Percentiles rank a stretch among this genome's conserved stretches.
Evolutionary conservation across 805 yeast genomes (phyloP).

Genomic region (Pichia manshurica): DNA sequence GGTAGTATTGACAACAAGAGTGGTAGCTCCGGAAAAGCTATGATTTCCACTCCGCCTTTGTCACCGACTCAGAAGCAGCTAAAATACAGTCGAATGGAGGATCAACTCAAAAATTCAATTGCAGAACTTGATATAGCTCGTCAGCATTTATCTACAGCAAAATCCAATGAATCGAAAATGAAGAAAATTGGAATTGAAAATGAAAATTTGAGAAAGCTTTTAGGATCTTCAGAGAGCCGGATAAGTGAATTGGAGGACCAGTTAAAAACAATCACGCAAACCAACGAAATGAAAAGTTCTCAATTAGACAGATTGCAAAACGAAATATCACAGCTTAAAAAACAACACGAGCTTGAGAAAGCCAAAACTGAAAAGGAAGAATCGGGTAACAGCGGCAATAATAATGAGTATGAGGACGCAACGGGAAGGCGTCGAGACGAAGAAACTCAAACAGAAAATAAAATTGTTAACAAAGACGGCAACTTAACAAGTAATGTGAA

Average conservation of each 20-base stretch:
- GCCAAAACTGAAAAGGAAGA: background rate
- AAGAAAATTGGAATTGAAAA: constrained; percentile 12
- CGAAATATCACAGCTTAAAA: constrained; percentile 1
- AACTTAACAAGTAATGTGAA: background rate
- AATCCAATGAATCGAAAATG: constrained; percentile 17
- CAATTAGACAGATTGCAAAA: background rate
- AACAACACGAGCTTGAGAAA: background rate
- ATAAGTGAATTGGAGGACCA: constrained; percentile 1
- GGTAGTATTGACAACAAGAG: background rate
- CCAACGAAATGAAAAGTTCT: background rate
- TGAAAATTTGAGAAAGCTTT: constrained; percentile 1
- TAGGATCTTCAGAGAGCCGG: constrained; percentile 1
- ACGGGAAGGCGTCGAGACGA: background rate
- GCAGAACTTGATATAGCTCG: constrained; percentile 18
- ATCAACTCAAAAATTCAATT: constrained; percentile 18
- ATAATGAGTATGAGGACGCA: background rate
- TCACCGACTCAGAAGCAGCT: background rate
- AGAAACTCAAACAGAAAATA: background rate
- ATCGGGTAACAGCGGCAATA: no score
- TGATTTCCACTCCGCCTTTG: background rate
- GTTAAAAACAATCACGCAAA: background rate
- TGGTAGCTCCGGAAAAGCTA: background rate
- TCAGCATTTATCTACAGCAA: constrained; percentile 20
- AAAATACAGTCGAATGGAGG: constrained; percentile 17
- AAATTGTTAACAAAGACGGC: background rate